phyloP scores from a whole-genome alignment of 805 yeast species.

The Ogataea siamensis region DNA sequence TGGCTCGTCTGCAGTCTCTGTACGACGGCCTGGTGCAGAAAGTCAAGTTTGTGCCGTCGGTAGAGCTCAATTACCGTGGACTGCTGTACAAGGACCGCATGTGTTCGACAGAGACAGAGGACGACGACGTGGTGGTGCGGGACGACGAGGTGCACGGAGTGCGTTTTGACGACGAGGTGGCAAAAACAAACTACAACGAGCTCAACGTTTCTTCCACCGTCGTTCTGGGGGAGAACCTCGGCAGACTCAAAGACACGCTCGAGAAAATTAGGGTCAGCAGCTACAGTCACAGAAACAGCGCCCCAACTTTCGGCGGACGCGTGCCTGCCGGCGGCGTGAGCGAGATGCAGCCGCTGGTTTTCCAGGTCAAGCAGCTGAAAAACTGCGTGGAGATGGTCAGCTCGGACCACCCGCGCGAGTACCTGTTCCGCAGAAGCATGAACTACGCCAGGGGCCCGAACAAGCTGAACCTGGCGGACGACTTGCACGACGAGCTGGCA shows the following conservation, averaged over 20 bases:
- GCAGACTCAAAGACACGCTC: slow-evolving; percentile 30
- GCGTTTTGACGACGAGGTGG: slow-evolving; percentile 25
- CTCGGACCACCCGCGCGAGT: slow-evolving; percentile 35
- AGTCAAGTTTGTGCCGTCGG: slow-evolving; percentile 37
- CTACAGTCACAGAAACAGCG: slow-evolving; percentile 22
- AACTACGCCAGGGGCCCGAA: slow-evolving; percentile 18
- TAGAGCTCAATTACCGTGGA: slow-evolving; percentile 43
- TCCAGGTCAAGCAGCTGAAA: slow-evolving; percentile 33
- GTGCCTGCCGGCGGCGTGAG: slow-evolving; percentile 19
- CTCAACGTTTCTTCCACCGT: slow-evolving; percentile 14
- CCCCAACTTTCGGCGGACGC: slow-evolving; percentile 15
- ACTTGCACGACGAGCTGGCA: slow-evolving; percentile 26
- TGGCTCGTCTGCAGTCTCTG: slow-evolving; percentile 31
- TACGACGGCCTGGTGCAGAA: slow-evolving; percentile 27
- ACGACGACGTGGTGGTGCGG: slow-evolving; percentile 15
- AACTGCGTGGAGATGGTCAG: slow-evolving; percentile 33
- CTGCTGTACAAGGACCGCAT: slow-evolving; percentile 37
- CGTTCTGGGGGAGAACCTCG: slow-evolving; percentile 28
- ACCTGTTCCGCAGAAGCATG: slow-evolving; percentile 30
- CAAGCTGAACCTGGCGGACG: slow-evolving; percentile 28
- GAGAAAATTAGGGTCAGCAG: slow-evolving; percentile 25
- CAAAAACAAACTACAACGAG: slow-evolving; percentile 13
- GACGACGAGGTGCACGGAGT: slow-evolving; percentile 22
- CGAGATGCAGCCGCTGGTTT: slow-evolving; percentile 38
- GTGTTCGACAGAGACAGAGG: slow-evolving; percentile 25